phyloP scores from a whole-genome alignment of 2,329 filamentous ascomycete species.

The Juglanconis sp. region DNA sequence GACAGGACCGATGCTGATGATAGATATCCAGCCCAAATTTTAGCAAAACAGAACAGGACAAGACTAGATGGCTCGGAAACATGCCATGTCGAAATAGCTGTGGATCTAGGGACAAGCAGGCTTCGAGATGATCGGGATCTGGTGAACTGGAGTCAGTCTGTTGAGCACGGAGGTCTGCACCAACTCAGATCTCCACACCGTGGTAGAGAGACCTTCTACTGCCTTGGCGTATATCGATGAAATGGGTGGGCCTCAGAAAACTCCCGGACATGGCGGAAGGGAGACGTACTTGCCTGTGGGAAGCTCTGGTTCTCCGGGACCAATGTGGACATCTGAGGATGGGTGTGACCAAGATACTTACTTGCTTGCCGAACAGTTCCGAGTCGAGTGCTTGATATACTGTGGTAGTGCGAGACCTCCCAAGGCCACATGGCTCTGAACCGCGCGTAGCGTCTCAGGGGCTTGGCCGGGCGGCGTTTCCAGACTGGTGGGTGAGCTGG shows the following conservation, averaged over 20 bases:
- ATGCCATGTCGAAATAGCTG: background rate
- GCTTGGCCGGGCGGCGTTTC: background rate
- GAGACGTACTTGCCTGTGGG: background rate
- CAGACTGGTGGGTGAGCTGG: background rate
- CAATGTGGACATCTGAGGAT: background rate
- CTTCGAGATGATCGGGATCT: background rate
- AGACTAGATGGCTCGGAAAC: background rate
- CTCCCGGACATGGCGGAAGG: background rate
- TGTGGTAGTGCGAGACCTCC: background rate
- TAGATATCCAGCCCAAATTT: background rate
- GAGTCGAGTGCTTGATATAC: too few species aligned
- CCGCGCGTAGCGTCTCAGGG: background rate
- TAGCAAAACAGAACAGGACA: background rate
- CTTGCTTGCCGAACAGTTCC: too few species aligned
- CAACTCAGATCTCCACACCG: background rate
- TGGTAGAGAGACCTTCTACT: background rate
- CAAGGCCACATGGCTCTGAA: background rate
- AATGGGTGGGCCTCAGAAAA: background rate
- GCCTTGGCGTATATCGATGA: background rate
- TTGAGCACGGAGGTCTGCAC: background rate
- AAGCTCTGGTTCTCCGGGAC: background rate
- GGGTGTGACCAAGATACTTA: background rate
- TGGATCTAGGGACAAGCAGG: background rate
- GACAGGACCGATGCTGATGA: background rate
- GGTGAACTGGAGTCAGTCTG: background rate